Evolutionary conservation across 129 eudicot genomes (phyloP).

Genomic region (Flaveria brownii): DNA sequence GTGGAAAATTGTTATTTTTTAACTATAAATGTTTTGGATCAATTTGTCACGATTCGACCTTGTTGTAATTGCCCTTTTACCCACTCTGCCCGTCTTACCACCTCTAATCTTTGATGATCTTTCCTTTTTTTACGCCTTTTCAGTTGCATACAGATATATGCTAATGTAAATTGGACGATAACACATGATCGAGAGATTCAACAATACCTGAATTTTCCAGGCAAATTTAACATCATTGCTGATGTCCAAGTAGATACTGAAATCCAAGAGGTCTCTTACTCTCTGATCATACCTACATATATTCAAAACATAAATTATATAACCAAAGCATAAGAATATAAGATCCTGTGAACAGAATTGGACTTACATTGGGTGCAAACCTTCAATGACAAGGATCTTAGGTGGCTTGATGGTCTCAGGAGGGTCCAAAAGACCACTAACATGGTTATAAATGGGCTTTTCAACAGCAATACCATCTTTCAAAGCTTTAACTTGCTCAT

Average conservation of each 20-base stretch:
- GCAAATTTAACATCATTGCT: slow-evolving; percentile 94
- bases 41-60: background rate
- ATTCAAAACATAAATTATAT: background rate
- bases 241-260: slow-evolving; percentile 91
- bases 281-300: slow-evolving; percentile 69
- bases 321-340: background rate
- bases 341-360: background rate
- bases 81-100: too few species aligned
- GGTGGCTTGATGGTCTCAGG: slow-evolving; percentile 95
- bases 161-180: background rate
- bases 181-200: background rate
- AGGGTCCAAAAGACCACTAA: slow-evolving; percentile 84
- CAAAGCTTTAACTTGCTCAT: slow-evolving; percentile 88
- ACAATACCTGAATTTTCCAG: slow-evolving; percentile 87
- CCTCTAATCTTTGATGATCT: background rate
- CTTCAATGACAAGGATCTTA: slow-evolving; percentile 93
- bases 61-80: too few species aligned
- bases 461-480: slow-evolving; percentile 71
- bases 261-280: slow-evolving; percentile 88
- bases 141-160: background rate
- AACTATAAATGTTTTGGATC: background rate
- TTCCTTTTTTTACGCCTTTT: background rate
- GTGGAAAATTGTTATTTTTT: background rate
- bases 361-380: slow-evolving; percentile 97
- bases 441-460: slow-evolving; percentile 93